phyloP scores from a whole-genome alignment of 495 filamentous ascomycete species.

The Chaetomium fimeti region DNA sequence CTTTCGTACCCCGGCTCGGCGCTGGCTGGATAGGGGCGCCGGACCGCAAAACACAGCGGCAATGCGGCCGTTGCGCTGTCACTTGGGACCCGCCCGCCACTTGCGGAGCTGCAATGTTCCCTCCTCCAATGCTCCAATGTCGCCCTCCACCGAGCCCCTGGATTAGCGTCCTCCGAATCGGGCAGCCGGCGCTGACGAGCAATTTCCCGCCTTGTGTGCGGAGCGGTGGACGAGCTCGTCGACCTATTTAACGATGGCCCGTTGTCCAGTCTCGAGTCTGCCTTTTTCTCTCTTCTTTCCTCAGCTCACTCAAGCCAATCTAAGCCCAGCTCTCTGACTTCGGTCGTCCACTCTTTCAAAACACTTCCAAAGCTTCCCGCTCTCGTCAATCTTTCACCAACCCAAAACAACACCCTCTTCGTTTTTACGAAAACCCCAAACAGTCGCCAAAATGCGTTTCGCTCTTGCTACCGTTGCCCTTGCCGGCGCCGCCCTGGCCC shows the following conservation, averaged over 20 bases:
- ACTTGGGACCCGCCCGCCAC: conserved; percentile 8
- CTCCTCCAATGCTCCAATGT: conserved; percentile 17
- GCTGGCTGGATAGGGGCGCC: conserved; percentile 19
- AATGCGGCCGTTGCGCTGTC: conserved; percentile 5
- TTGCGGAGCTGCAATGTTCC: conserved; percentile 19
- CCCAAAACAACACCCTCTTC: conserved; percentile 30
- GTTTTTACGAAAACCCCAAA: conserved; percentile 38
- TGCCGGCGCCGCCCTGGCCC: conserved; percentile 48
- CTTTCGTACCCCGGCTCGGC: conserved; percentile 10
- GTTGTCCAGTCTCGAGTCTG: conserved; percentile 28
- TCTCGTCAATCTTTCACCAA: conserved; percentile 43
- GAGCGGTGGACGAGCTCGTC: conserved; percentile 7
- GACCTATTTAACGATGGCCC: conserved; percentile 36
- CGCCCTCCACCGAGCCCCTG: conserved; percentile 37
- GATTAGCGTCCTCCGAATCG: conserved; percentile 33
- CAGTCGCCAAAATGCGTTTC: conserved; percentile 58
- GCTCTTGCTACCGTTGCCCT: conserved; percentile 48
- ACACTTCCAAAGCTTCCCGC: conserved; percentile 43
- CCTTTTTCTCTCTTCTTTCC: conserved; percentile 39
- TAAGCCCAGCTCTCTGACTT: conserved; percentile 52
- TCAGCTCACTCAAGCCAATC: conserved; percentile 53
- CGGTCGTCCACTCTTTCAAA: conserved; percentile 61
- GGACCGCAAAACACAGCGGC: conserved; percentile 15
- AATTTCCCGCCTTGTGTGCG: conserved; percentile 35
- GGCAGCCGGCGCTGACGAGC: conserved; percentile 28